Base-by-base conservation (phyloP, 1,139 yeast genomes). In the Suhomyces atakaporum region DNA sequence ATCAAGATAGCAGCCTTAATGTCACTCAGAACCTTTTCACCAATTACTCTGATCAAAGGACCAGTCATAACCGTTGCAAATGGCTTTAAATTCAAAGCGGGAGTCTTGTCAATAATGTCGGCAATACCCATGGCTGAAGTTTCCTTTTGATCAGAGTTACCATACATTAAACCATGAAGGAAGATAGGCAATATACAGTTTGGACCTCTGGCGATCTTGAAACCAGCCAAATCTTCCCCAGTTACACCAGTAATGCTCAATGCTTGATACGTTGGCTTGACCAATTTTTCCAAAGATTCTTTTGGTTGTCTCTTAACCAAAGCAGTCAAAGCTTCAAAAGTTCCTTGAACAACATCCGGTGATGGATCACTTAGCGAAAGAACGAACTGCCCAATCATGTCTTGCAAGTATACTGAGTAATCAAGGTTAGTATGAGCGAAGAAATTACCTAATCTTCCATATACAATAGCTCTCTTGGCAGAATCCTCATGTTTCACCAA, bases 21-120 rank as follows among this genome's bases (percentile, higher is more conserved):
- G 49, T 88, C 95, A 44, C 95, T 76, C 21, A 83, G 77, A 49
- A 87, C 92, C 60, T 96, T 81, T 63, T 94, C 99, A 53, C 99
- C 98, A 58, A 92, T 87, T 40, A 90, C 96, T 74, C 99, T 88
- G 65, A 94, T 94, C 58, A 94, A 75, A 31, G 98, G 98, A 65
- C 99, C 99, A 24, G 97, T 90, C 47, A 94, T 87, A 28, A 82
- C 81, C 8, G 98, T 92, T 16, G 95, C 96, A 62, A 83, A 86
- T 26, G 96, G 88, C 60, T 81, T 86, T 62, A 94, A 77, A 49
- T 77, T 76, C 21, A 76, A 79, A 5, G 94, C 80, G 23, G 96
- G 95, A 0, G 97, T 87, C 56, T 89, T 82, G 35, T 83, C 86
- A 39, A 90, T 85, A 44, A 92, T 69, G 53, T 84, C 94, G 7